phyloP scores from a whole-genome alignment of 1,284 basidiomycete genomes.

The Melanopsichium pennsylvanicum region DNA sequence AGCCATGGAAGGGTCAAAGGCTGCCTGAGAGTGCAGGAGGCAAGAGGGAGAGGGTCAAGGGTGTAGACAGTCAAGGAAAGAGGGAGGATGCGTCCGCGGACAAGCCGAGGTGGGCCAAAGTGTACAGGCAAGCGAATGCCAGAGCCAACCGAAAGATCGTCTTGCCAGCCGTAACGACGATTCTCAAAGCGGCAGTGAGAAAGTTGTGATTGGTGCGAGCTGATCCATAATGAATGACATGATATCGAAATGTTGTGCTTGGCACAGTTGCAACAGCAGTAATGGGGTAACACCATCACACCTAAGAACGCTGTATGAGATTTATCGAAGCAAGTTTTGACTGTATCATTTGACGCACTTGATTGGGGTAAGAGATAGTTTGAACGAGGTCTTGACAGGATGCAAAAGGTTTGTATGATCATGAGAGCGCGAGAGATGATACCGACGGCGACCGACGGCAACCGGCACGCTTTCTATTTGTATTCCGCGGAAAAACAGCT shows the following conservation, averaged over 20 bases:
- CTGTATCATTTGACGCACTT: too few relatives aligned
- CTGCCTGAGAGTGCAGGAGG: constrained; percentile 34
- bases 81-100: constrained; percentile 1
- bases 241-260: background rate
- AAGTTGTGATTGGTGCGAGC: constrained; percentile 23
- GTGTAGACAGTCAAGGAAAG: constrained; percentile 34
- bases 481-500: constrained; percentile 1
- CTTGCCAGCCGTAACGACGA: constrained; percentile 47
- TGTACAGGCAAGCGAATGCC: constrained; percentile 56
- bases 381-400: too few relatives aligned
- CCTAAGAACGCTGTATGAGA: too few relatives aligned
- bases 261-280: too few relatives aligned
- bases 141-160: constrained; percentile 61
- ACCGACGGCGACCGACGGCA: background rate
- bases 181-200: constrained; percentile 31
- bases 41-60: constrained; percentile 50
- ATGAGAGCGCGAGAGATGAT: background rate
- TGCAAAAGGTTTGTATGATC: too few relatives aligned
- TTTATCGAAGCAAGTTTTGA: too few relatives aligned
- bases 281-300: too few relatives aligned
- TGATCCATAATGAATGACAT: background rate
- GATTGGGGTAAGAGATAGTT: too few relatives aligned
- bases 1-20: constrained; percentile 53
- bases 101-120: constrained; percentile 32
- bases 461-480: background rate